Evolutionary conservation across 2,329 filamentous ascomycete species (phyloP).

Genomic region (Ampelomyces quisqualis): DNA sequence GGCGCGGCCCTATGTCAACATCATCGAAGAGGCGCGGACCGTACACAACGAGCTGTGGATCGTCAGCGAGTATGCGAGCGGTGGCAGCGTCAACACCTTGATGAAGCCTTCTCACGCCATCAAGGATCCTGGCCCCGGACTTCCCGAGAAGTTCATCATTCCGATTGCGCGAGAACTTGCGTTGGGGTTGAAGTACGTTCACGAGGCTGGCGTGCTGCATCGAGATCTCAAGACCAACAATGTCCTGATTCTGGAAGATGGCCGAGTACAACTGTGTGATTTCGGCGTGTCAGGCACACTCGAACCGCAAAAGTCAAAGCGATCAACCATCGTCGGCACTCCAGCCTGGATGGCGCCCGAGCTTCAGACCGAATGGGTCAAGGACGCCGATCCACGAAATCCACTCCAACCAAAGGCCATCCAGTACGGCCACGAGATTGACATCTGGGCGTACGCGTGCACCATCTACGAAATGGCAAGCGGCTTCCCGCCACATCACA

Average conservation of each 20-base stretch:
- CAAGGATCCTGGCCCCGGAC: slow-evolving; percentile 34
- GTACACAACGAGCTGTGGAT: slow-evolving; percentile 84
- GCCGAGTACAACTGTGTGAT: slow-evolving; percentile 77
- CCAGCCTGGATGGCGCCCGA: slow-evolving; percentile 87
- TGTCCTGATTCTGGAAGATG: slow-evolving; percentile 74
- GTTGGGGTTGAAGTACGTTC: slow-evolving; percentile 60
- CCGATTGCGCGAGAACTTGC: slow-evolving; percentile 65
- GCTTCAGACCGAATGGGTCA: slow-evolving; percentile 54
- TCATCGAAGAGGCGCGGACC: slow-evolving; percentile 75
- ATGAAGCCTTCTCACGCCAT: slow-evolving; percentile 50
- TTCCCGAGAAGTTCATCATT: slow-evolving; percentile 64
- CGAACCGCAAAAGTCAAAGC: slow-evolving; percentile 72
- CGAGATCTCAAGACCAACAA: slow-evolving; percentile 72
- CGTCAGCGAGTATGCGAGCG: slow-evolving; percentile 82
- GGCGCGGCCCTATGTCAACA: slow-evolving; percentile 80
- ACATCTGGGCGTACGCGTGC: slow-evolving; percentile 84
- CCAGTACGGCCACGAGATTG: slow-evolving; percentile 55
- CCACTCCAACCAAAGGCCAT: slow-evolving; percentile 52
- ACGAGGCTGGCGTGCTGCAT: slow-evolving; percentile 67
- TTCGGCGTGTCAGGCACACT: slow-evolving; percentile 81
- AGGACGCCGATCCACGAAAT: slow-evolving; percentile 60
- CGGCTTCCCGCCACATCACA: slow-evolving; percentile 69
- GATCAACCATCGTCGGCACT: slow-evolving; percentile 78
- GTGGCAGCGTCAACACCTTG: slow-evolving; percentile 72
- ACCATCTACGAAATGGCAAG: slow-evolving; percentile 80